Evolutionary conservation across 495 filamentous ascomycete genomes (phyloP), one percentile per base, ranked within the genome.

Genomic region (Hypoxylon rickii): DNA sequence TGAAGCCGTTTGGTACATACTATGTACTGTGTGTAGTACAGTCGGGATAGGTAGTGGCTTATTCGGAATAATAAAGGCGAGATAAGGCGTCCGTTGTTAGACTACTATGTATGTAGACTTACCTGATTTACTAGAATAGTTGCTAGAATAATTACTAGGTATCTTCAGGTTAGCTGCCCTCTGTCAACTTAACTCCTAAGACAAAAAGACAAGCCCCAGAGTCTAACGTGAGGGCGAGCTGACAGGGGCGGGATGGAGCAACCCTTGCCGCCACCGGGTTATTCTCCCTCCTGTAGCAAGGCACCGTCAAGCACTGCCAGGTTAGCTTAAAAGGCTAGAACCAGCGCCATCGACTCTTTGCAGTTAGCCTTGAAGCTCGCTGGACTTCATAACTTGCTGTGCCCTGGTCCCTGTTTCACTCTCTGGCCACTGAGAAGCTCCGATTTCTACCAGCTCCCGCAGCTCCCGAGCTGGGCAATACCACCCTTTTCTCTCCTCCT

Each of bases 341-440:
- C 37, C 26, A 41, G 48, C n/a, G 36, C 43, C 32, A 33, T 39
- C 34, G 33, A 24, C 24, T 37, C 29, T 18, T 16, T 42, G 15
- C 32, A 7, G 38, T 17, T 26, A 26, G n/a, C n/a, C n/a, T n/a
- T n/a, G n/a, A n/a, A 36, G 43, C 17, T 45, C 19, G 1, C 36
- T 42, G 42, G 18, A 37, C 36, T 32, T 22, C 18, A 10, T 29
- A n/a, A 17, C 7, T 13, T 18, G n/a, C 37, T 44, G 2, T 12
- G 38, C 24, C 40, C 21, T 40, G 34, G 15, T 51, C 32, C 43
- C 45, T 48, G 56, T 60, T 53, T 60, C 49, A 59, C 26, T 17
- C 13, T 20, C 16, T 11, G 31, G n/a, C 47, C 41, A 58, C 24
- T 47, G 32, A 46, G 21, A 47, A 51, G 21, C 16, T 33, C 47